Base-by-base conservation (phyloP, 352 stramenopile genomes). In the Pythium periplocum region DNA sequence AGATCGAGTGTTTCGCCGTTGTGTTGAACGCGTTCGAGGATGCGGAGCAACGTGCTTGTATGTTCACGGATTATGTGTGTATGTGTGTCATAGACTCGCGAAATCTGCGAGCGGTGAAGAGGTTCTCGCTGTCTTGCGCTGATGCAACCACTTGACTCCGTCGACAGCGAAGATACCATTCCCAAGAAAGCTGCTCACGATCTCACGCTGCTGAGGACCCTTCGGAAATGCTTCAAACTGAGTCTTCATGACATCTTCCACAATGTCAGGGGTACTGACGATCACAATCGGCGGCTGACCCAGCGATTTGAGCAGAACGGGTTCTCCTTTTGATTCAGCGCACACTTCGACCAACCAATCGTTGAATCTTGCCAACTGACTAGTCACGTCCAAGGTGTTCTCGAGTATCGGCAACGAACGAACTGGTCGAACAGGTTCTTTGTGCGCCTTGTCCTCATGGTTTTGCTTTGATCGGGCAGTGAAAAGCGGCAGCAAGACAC, bases 121-220 rank as follows among this genome's bases (percentile, higher is more conserved):
- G 47, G 26, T 77, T 65, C 65, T 83, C 4, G 64, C 66, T 5
- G 52, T 79, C 45, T 78, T 82, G 44, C 71, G 74, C 47, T 85
- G 71, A 37, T 56, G 68, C 9, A 72, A 44, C 75, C 68, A 86
- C 55, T 71, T 69, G 42, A 62, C 53, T n/a, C 64, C 47, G 41
- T 83, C 70, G 0, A 78, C 69, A 12, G 70, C 72, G 35, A 86
- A 83, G 43, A 83, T 83, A n/a, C 68, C 72, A 42, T 86, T 59
- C 45, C 72, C 65, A 4, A 81, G 53, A 10, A 83, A 26, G 42
- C 82, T 71, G 6, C 47, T 44, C 11, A 87, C 32, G 48, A 62
- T 66, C 17, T 6, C 6, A 4, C 36, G 6, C 43, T 48, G 43
- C 43, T 8, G 10, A n/a, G 48, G 48, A 12, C 55, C 57, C 36